Evolutionary conservation across 345 rosid species (phyloP).

Genomic region (Rhodamnia argentea): DNA sequence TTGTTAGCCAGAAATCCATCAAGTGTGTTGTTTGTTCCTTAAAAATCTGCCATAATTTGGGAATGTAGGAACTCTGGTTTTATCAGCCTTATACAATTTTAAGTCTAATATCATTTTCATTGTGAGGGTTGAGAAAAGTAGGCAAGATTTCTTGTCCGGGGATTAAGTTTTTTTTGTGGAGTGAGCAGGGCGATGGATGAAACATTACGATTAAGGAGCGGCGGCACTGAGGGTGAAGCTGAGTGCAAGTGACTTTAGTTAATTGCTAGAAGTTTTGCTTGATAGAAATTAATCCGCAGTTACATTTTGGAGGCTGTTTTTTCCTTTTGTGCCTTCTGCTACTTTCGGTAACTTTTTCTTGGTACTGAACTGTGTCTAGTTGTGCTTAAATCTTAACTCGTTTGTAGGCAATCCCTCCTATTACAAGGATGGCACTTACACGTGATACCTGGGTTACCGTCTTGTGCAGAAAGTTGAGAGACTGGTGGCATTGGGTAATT

Average conservation of each 20-base stretch:
- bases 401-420: slow-evolving; percentile 81
- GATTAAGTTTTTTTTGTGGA: neutral
- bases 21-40: neutral
- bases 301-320: neutral
- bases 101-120: neutral
- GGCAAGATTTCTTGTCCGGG: neutral
- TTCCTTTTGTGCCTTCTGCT: neutral
- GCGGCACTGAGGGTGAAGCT: neutral
- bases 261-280: neutral
- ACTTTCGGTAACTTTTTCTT: neutral
- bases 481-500: slow-evolving; percentile 99
- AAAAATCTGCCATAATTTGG: neutral
- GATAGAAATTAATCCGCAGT: neutral
- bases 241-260: neutral
- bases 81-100: neutral
- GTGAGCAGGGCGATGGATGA: neutral
- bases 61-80: neutral
- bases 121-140: neutral
- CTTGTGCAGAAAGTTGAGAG: slow-evolving; percentile 91
- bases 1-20: neutral
- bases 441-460: slow-evolving; percentile 98
- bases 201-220: neutral
- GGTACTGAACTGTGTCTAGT: neutral
- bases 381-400: neutral
- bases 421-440: slow-evolving; percentile 91